Evolutionary conservation across 2,329 filamentous ascomycete species (phyloP), one percentile per base, ranked within the genome.

Genomic region (Aspergillus melleus): DNA sequence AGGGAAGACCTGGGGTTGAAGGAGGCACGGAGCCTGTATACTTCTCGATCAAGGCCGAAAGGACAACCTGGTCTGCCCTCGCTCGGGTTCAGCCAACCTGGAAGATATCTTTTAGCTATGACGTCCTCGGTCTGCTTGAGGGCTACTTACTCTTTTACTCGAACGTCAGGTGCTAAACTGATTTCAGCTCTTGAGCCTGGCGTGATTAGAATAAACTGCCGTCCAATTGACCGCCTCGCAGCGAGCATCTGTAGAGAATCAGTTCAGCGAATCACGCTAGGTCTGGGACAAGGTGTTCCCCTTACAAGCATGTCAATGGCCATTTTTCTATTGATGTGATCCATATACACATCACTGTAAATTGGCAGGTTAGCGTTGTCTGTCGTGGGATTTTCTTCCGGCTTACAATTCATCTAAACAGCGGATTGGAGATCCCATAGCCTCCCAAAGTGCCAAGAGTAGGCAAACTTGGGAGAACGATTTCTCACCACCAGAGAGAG

Each of bases 401-500:
- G 77, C 81, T 66, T 74, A 84, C 82, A 98, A 99, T 77, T 99
- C 95, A 76, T 99, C 95, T 56, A 99, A 82, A 71, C 95, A 99
- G 57, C 95, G 87, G 61, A 99, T 89, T 0, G 93, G 94, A 19
- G 92, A 96, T 11, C 95, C 94, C 89, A 99, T 99, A 30, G 95
- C 94, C 73, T 99, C 95, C 95, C 95, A 99, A 19, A 99, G 89
- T 2, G 92, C 87, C 32, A 99, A 83, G 57, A 99, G 80, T 68
- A 99, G 84, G 77, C 95, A 99, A 61, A 98, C 96, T 4, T 94
- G 96, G 3, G 93, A 96, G 75, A 98, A 99, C 0, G 94, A 98
- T 75, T 99, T 99, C 74, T 99, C 95, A 30, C 95, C 95, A 55
- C 95, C 95, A 9, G 93, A 97, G 1, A 99, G 81, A 0, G 94